These are phyloP conservation scores for Magnolia changhungtana DNA, from an alignment of 164 flowering plant species.

Conservation along the genomic window DNA sequence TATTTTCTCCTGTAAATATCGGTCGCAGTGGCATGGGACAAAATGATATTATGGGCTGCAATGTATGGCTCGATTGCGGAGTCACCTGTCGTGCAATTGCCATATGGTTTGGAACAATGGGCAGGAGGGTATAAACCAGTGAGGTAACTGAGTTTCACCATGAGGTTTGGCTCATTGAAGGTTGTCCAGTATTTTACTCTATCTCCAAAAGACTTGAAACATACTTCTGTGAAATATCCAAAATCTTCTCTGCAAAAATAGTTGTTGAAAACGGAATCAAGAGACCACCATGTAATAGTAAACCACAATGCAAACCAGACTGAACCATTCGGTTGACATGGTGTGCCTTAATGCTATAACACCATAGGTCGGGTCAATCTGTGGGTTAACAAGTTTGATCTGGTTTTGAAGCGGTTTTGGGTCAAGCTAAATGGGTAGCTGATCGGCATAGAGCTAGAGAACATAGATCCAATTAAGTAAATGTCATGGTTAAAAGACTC, in stretches of 20 bases:
- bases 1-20: constrained; percentile 11
- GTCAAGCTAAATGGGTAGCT: too few relatives aligned
- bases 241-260: constrained; percentile 7
- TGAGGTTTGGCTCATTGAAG: constrained; percentile 4
- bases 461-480: too few relatives aligned
- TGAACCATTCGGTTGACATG: too few relatives aligned
- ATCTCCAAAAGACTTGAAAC: constrained; percentile 10
- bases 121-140: constrained; percentile 2
- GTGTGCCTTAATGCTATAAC: too few relatives aligned
- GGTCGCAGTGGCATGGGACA: constrained; percentile 8
- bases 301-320: background rate
- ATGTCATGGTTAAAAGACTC: too few relatives aligned
- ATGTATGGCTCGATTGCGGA: constrained; percentile 8
- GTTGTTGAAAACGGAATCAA: too few relatives aligned
- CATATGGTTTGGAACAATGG: constrained; percentile 6
- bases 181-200: constrained; percentile 13
- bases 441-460: too few relatives aligned
- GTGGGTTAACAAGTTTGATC: too few relatives aligned
- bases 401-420: too few relatives aligned
- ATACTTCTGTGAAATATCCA: constrained; percentile 5
- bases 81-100: constrained; percentile 4
- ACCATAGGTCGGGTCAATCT: too few relatives aligned
- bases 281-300: background rate
- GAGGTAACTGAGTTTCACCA: constrained; percentile 1
- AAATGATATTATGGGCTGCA: constrained; percentile 9